A percentile compares a stretch with the other conserved stretches of the same genome.
Evolutionary conservation across 75 land plant species (phyloP).

Genomic region (Pinus taeda): DNA sequence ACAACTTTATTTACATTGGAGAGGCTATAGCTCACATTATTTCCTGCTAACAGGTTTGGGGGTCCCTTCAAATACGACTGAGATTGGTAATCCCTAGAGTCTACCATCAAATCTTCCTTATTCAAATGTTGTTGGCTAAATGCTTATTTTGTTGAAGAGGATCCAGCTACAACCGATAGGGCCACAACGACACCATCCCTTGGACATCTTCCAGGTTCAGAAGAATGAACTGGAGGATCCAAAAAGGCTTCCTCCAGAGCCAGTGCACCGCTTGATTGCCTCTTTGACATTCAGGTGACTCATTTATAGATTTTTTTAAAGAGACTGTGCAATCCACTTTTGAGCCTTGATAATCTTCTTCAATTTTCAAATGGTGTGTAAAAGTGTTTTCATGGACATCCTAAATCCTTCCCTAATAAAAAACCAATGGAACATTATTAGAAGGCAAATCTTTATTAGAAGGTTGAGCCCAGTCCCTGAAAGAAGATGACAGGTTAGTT

Average conservation of each 20-base stretch:
- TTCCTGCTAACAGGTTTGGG: background rate
- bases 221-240: background rate
- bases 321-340: background rate
- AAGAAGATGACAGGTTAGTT: background rate
- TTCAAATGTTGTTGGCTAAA: constrained; percentile 2
- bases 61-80: background rate
- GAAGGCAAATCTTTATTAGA: background rate
- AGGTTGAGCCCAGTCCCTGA: constrained; percentile 7
- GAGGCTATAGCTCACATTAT: background rate
- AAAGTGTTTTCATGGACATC: background rate
- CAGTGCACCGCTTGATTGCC: background rate
- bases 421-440: background rate
- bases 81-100: background rate
- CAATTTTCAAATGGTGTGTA: background rate
- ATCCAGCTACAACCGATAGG: constrained; percentile 9
- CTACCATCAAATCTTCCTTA: background rate
- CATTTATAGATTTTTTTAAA: background rate
- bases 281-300: constrained; percentile 2
- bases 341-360: background rate
- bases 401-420: background rate
- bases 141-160: constrained; percentile 11
- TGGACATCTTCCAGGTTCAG: background rate
- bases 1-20: background rate
- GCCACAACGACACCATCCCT: constrained; percentile 19
- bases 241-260: background rate